Evolutionary conservation across 352 stramenopile genomes (phyloP), one percentile per base, ranked within the genome.

Genomic region (Elongisporangium undulatum): DNA sequence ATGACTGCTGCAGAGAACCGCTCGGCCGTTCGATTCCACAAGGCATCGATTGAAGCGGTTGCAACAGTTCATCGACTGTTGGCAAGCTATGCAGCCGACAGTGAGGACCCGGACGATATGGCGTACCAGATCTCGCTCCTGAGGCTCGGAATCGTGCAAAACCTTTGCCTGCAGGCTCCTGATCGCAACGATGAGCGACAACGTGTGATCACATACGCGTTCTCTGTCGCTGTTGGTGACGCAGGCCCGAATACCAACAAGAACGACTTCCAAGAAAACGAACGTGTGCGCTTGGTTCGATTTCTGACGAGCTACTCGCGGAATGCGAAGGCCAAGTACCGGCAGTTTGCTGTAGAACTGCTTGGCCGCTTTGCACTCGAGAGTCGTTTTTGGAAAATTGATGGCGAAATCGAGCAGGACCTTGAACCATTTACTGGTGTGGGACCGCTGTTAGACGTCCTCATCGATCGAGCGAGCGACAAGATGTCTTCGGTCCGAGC

Each of bases 261-360:
- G 21, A 60, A 51, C 10, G 64, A 64, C 5, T 72, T 92, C 9
- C 64, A 71, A 17, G 79, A 80, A 19, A 66, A 82, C 58, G 82
- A 94, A 24, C 82, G 74, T 8, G 72, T 85, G 13, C 67, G 77
- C 7, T 74, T 95, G 1, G 60, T 73, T 10, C 73, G 77, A 4
- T 95, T 95, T 41, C 66, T 95, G 7, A 53, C 70, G 1, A 94
- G 84, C 61, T 95, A 90, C 63, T 89, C 82, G 5, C 73, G 81
- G 50, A 89, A 82, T 39, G 56, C 67, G 1, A 94, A 89, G 48
- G 72, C 87, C 0, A 91, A 92, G 59, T 90, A 81, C 62, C 68
- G 87, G 10, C 85, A 94, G 45, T 95, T 95, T 58, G 83, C 77
- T 4, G 81, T 95, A 10, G 87, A 95, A 50, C 57, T 94, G 0